A percentile compares a stretch with the other conserved stretches of the same genome.
These are phyloP conservation scores for Dissophora globulifera DNA, from an alignment of 192 early-diverging fungal species.

Conservation along the genomic window DNA sequence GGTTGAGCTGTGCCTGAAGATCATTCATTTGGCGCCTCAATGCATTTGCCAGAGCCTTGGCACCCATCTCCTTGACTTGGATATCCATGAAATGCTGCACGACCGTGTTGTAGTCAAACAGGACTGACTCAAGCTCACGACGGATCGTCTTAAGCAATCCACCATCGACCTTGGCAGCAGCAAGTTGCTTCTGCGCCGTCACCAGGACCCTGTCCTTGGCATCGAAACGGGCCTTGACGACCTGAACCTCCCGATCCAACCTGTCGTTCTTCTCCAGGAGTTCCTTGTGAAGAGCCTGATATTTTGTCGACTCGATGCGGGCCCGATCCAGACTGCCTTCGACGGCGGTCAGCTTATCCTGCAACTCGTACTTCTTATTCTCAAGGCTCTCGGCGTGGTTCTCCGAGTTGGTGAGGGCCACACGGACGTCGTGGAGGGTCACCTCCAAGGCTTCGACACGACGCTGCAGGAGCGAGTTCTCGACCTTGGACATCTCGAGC, in stretches of 20 bases:
- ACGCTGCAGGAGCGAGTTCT: slow-evolving; percentile 45
- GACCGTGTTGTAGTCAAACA: slow-evolving; percentile 52
- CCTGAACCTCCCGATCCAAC: slow-evolving; percentile 44
- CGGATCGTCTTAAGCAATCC: slow-evolving; percentile 48
- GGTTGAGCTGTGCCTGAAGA: slow-evolving; percentile 37
- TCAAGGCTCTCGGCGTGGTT: slow-evolving; percentile 52
- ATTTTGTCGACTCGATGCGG: slow-evolving; percentile 43
- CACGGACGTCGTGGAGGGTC: slow-evolving; percentile 48
- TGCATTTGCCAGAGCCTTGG: slow-evolving; percentile 46
- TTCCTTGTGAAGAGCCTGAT: slow-evolving; percentile 51
- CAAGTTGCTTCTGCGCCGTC: slow-evolving; percentile 47
- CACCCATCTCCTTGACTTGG: slow-evolving; percentile 49
- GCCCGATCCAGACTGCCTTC: slow-evolving; percentile 44
- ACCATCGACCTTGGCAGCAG: slow-evolving; percentile 47
- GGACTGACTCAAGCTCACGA: slow-evolving; percentile 43
- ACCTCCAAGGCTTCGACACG: slow-evolving; percentile 48
- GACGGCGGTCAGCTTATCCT: slow-evolving; percentile 45
- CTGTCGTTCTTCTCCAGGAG: slow-evolving; percentile 45
- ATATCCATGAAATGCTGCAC: slow-evolving; percentile 55
- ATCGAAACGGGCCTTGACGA: slow-evolving; percentile 47
- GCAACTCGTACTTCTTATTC: slow-evolving; percentile 49
- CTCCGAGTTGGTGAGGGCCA: slow-evolving; percentile 47
- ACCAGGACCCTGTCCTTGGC: slow-evolving; percentile 51
- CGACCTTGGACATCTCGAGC: slow-evolving; percentile 47
- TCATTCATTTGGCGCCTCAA: slow-evolving; percentile 44